phyloP scores from a whole-genome alignment of 108 stramenopile species.

The Aurantiochytrium sp. region DNA sequence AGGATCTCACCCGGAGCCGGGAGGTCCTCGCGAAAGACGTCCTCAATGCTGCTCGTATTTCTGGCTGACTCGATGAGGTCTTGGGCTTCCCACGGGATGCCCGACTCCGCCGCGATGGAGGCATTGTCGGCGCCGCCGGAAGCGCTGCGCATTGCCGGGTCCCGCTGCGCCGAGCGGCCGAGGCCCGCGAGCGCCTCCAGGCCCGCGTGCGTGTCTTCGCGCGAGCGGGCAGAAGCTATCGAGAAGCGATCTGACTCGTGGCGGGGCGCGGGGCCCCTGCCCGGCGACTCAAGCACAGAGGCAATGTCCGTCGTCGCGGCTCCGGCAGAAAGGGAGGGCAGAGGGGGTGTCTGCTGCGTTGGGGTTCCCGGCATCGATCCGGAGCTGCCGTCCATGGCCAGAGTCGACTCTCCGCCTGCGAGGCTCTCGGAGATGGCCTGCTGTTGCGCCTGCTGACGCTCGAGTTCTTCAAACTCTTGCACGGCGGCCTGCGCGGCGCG shows the following conservation, averaged over 20 bases:
- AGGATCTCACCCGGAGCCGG: background rate
- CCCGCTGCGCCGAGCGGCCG: background rate
- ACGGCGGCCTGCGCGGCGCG: conserved; percentile 5
- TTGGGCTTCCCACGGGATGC: background rate
- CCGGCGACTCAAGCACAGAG: background rate
- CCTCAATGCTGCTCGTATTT: background rate
- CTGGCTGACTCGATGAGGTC: background rate
- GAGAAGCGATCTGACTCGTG: background rate
- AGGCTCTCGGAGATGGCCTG: background rate
- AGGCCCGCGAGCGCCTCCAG: background rate
- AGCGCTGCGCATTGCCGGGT: background rate
- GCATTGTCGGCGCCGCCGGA: background rate
- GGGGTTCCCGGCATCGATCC: too few relatives aligned
- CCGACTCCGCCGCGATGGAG: background rate
- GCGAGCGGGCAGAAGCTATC: background rate
- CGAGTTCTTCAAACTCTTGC: background rate
- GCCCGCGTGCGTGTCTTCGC: background rate
- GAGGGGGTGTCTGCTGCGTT: too few relatives aligned
- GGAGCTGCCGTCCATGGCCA: too few relatives aligned
- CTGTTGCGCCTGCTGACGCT: background rate
- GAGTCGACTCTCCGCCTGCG: background rate
- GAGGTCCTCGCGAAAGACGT: background rate
- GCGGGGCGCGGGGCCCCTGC: background rate
- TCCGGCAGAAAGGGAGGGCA: too few relatives aligned
- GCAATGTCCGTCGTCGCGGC: background rate